Base-by-base conservation (phyloP, 192 early-diverging fungal species). In the Linnemannia exigua region DNA sequence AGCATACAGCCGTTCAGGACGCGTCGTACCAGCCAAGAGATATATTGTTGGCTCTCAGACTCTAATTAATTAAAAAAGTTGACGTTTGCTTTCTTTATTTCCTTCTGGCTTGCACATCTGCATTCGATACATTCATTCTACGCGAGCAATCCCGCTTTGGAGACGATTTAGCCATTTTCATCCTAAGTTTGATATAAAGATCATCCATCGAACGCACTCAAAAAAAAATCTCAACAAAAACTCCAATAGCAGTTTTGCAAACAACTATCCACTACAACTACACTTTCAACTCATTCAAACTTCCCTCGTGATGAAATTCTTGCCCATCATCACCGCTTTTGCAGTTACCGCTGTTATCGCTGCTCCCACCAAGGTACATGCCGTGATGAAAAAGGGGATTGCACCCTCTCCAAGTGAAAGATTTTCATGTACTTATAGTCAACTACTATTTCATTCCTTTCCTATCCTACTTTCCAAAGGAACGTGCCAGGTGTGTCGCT, bases 271-370 rank as follows among this genome's bases (percentile, higher is more conserved):
- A 58, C 58, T 31, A 6, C 41, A 6, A n/a, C n/a, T n/a, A 8
- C 58, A 25, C 31, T 48, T 19, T 51, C 63, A 25, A 78, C 70
- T 47, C n/a, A 78, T 47, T 36, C 20, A 51, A 41, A 52, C 28
- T 17, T 52, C 46, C 31, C 74, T 47, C 46, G 68, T 22, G 35
- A 80, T 83, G 81, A 83, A 52, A 67, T 67, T 83, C 37, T 51
- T 44, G 37, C 33, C 61, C 52, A 83, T 83, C 58, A 33, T 83
- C 44, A 25, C 68, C 31, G 76, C 81, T 54, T 37, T 77, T 46
- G 28, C 71, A 61, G 81, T 75, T 51, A 77, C 75, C 25, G 44
- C 70, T 46, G 70, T 58, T 61, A 74, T 77, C 61, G 81, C 81
- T 33, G 20, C 36, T 35, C 76, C 81, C 41, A 41, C 72, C 58